Evolutionary conservation across 345 rosid genomes (phyloP).

Genomic region (Pistacia atlantica): DNA sequence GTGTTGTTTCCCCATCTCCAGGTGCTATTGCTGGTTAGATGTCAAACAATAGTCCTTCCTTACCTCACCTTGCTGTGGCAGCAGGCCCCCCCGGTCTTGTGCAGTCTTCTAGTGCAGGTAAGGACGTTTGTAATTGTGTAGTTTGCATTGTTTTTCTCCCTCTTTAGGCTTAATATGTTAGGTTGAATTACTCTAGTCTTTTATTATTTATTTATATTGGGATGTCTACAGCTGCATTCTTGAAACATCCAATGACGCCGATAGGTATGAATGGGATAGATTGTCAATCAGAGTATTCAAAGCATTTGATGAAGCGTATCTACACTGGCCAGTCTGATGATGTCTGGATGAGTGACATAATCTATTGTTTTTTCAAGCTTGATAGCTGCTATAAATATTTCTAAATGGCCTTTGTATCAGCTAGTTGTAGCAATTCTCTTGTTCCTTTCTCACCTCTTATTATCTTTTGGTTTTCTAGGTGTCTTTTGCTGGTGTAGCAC

Average conservation of each 20-base stretch:
- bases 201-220: conserved; percentile 6
- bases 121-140: conserved; percentile 1
- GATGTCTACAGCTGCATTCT: conserved; percentile 51
- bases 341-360: conserved; percentile 32
- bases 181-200: neutral
- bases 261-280: conserved; percentile 56
- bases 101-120: conserved; percentile 47
- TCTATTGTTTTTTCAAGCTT: neutral
- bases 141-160: neutral
- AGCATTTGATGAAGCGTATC: conserved; percentile 68
- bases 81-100: conserved; percentile 46
- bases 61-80: conserved; percentile 50
- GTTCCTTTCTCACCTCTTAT: neutral
- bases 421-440: neutral
- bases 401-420: neutral
- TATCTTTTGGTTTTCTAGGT: conserved; percentile 32
- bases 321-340: conserved; percentile 68
- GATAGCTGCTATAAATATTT: neutral
- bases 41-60: conserved; percentile 52
- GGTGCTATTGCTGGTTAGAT: conserved; percentile 76
- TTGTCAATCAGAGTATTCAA: conserved; percentile 75
- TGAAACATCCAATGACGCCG: conserved; percentile 70
- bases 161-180: conserved; percentile 3
- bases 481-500: conserved; percentile 48
- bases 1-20: conserved; percentile 61